Evolutionary conservation across 2,329 filamentous ascomycete species (phyloP), one percentile per base, ranked within the genome.

Genomic region (Arthroderma sp.): DNA sequence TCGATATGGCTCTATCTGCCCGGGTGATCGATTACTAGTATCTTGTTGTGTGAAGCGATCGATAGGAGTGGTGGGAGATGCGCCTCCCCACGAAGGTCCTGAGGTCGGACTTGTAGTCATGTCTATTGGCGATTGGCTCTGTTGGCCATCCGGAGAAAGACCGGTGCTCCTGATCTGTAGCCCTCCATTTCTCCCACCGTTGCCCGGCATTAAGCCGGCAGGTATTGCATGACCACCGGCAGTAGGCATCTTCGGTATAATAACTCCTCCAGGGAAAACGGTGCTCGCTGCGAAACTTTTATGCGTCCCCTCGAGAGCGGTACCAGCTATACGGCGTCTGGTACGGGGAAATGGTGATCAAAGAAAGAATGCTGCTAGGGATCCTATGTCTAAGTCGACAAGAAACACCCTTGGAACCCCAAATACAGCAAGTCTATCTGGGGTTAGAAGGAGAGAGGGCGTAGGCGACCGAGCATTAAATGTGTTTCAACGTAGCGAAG

Each of bases 151-250:
- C 46, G 57, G 58, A 38, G 64, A 62, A 41, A 60, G 56, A 43
- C 56, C 57, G 11, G 58, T 60, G 48, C 62, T 65, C 49, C 63
- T 50, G 22, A 58, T 59, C 36, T 61, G 61, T 48, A 60, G 57
- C 36, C 53, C 51, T 38, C 51, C 51, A 45, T 49, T 51, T 53
- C 57, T 55, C 48, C 57, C 58, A 46, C 62, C 59, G 50, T 66
- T 63, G 51, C 64, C 64, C 51, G 64, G 63, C 53, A 66, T 60
- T 53, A 67, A 58, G 54, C 62, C 65, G 51, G 64, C 59, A 52
- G 64, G 64, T 46, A 63, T 54, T 45, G 54, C 48, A 49, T 63
- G 59, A 54, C 63, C 63, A 56, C 61, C 60, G 38, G 46, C 40
- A 54, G 64, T 59, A 61, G 63, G 60, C 64, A 67, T 67, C 47